A percentile compares a stretch with the other conserved stretches of the same genome.
Conservation (phyloP, 371 early-diverging fungal species). For the Rhizopus sp. region DNA sequence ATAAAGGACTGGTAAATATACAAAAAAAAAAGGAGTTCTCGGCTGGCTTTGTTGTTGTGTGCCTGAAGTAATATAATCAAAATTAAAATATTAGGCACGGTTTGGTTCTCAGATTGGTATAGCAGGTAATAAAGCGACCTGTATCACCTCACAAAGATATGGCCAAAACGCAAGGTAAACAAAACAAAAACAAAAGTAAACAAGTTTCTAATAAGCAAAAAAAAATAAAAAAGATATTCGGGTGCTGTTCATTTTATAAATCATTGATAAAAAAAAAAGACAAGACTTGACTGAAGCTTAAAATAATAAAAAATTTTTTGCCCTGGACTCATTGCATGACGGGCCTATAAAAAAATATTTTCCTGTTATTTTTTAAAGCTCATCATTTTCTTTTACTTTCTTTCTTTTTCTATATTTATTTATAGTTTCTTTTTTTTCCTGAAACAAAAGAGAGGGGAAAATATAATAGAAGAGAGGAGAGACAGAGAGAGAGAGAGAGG, state of each 20-base stretch:
- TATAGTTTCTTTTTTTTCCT: too few relatives aligned
- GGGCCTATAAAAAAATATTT: too few relatives aligned
- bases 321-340: background rate
- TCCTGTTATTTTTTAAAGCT: too few relatives aligned
- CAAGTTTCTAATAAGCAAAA: constrained; percentile 6
- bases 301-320: background rate
- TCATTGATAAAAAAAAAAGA: too few relatives aligned
- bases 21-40: too few relatives aligned
- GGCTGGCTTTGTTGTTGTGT: background rate
- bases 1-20: constrained; percentile 17
- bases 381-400: too few relatives aligned
- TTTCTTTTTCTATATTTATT: too few relatives aligned
- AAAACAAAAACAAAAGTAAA: constrained; percentile 7
- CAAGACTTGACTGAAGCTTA: background rate
- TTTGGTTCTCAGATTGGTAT: constrained; percentile 42
- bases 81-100: constrained; percentile 25
- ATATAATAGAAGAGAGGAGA: too few relatives aligned
- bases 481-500: too few relatives aligned
- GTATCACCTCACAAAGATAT: constrained; percentile 42
- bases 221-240: constrained; percentile 22
- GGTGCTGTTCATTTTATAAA: constrained; percentile 25
- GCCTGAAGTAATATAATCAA: constrained; percentile 1
- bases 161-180: constrained; percentile 34
- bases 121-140: constrained; percentile 20
- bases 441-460: too few relatives aligned